These are phyloP conservation scores for Claviceps capensis DNA, from an alignment of 2,329 filamentous ascomycete species.

Conservation along the genomic window DNA sequence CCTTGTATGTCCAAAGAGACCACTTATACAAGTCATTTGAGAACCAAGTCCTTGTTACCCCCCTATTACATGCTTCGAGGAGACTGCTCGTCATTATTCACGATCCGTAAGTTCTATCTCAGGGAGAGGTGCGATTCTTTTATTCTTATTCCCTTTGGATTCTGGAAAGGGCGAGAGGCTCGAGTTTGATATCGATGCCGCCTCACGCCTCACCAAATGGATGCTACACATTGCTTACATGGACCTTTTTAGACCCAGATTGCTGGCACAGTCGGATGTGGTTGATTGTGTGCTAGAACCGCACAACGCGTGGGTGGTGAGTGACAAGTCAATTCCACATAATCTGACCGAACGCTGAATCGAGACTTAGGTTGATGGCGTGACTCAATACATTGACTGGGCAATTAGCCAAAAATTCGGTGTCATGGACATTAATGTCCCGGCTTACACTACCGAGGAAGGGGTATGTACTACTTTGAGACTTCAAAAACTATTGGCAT, in stretches of 20 bases:
- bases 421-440: slow-evolving; percentile 85
- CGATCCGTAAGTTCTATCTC: slow-evolving; percentile 54
- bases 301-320: slow-evolving; percentile 80
- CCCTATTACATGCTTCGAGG: slow-evolving; percentile 48
- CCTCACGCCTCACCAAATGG: too few relatives aligned
- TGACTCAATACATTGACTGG: slow-evolving; percentile 75
- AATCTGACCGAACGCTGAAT: slow-evolving; percentile 4
- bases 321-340: slow-evolving; percentile 17
- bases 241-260: slow-evolving; percentile 39
- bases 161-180: too few relatives aligned
- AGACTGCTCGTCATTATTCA: slow-evolving; percentile 79
- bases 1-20: slow-evolving; percentile 65
- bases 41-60: slow-evolving; percentile 74
- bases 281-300: slow-evolving; percentile 62
- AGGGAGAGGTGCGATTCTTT: too few relatives aligned
- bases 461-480: slow-evolving; percentile 28
- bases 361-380: slow-evolving; percentile 56
- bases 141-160: too few relatives aligned
- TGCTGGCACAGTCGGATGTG: slow-evolving; percentile 52
- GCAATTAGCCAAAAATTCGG: slow-evolving; percentile 63
- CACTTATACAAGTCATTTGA: slow-evolving; percentile 64
- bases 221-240: neutral
- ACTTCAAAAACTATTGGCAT: neutral
- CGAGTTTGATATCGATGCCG: too few relatives aligned
- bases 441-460: slow-evolving; percentile 55